Evolutionary conservation across 1,139 yeast species (phyloP).

Genomic region (Zhuliangozyma parablackwelliae): DNA sequence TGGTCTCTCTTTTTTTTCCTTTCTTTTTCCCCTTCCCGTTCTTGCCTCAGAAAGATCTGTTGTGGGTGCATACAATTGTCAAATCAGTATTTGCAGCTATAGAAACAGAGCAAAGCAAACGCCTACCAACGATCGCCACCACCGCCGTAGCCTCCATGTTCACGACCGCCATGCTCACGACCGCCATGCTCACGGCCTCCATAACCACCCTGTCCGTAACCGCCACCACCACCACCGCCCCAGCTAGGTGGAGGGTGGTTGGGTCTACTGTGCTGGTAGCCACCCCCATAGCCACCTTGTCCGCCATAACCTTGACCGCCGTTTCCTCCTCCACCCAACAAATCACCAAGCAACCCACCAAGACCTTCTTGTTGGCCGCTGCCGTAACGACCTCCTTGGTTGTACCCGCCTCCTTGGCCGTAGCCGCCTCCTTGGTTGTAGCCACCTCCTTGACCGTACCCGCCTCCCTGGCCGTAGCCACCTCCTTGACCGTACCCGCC

Average conservation of each 20-base stretch:
- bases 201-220: constrained; percentile 3
- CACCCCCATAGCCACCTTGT: not conserved
- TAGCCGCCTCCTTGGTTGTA: no score
- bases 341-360: constrained; percentile 1
- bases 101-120: no score
- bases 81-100: no score
- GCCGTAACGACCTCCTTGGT: constrained; percentile 1
- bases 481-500: constrained; percentile 3
- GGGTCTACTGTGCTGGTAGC: not conserved
- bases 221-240: constrained; percentile 4
- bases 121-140: not conserved
- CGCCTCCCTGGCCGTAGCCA: constrained; percentile 1
- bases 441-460: constrained; percentile 1
- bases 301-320: constrained; percentile 1
- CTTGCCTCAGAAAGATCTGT: no score
- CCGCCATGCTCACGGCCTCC: constrained; percentile 2
- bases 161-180: constrained; percentile 1
- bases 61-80: no score
- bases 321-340: constrained; percentile 2
- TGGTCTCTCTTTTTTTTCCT: no score
- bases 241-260: not conserved
- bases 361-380: constrained; percentile 1
- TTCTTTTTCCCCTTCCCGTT: no score
- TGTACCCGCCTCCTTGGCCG: not conserved
- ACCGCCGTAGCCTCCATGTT: constrained; percentile 1